Conservation (phyloP, 441 rosid species). For the Adansonia rubrostipa region DNA sequence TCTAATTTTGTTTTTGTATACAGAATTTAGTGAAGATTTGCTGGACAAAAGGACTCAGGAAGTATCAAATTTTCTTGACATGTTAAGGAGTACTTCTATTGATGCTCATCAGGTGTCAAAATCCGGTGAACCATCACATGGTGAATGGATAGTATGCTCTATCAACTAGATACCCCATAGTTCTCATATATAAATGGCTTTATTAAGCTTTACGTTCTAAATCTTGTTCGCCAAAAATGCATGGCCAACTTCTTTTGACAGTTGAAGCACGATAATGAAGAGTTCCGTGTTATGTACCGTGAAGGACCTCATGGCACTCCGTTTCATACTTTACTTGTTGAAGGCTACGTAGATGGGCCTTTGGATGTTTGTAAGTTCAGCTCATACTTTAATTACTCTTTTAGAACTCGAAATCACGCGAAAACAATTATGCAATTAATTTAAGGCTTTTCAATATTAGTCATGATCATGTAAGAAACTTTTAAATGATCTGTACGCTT, state of each 20-base stretch:
- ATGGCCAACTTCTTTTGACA: constrained; percentile 33
- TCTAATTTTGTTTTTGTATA: constrained; percentile 28
- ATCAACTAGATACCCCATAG: not conserved
- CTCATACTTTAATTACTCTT: not conserved
- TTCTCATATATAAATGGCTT: constrained; percentile 2
- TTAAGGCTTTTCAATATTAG: constrained; percentile 20
- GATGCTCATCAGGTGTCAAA: constrained; percentile 46
- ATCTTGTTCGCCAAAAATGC: not conserved
- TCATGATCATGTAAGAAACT: constrained; percentile 19
- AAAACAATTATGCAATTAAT: constrained; percentile 8
- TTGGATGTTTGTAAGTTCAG: constrained; percentile 73
- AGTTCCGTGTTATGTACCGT: constrained; percentile 92
- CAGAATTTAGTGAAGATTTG: constrained; percentile 58
- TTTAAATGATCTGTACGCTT: constrained; percentile 19
- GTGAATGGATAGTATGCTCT: constrained; percentile 82
- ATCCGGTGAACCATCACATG: constrained; percentile 46
- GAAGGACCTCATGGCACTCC: constrained; percentile 89
- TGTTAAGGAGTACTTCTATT: constrained; percentile 81
- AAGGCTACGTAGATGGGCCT: constrained; percentile 90
- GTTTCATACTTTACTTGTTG: constrained; percentile 83
- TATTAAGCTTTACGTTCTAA: constrained; percentile 3
- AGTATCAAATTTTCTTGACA: constrained; percentile 72
- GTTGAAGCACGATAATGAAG: constrained; percentile 85
- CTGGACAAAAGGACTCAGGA: constrained; percentile 63
- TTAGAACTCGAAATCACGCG: constrained; percentile 1